Evolutionary conservation across 1,139 yeast genomes (phyloP), one percentile per base, ranked within the genome.

Genomic region (Meyerozyma elateridarum): DNA sequence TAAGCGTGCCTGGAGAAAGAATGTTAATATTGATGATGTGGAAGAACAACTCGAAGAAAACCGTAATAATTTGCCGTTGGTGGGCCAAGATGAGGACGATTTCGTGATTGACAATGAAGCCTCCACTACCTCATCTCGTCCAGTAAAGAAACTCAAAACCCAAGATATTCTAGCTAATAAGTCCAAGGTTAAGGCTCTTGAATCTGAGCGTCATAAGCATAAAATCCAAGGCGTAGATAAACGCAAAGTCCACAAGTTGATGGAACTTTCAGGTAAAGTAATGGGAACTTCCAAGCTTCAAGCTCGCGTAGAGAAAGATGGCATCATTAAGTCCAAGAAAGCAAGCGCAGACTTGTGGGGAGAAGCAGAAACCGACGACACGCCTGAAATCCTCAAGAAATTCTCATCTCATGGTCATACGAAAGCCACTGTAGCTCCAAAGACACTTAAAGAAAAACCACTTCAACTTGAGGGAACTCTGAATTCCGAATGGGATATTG

Each of bases 1-100:
- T 33, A 89, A 85, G 69, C 80, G 73, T 54, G 84, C 97, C 5
- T 91, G 98, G 98, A 80, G 96, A 58, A 91, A 91, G 60, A 85
- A 91, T 56, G 85, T 91, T 38, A 95, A 91, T 52, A 64, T 91
- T 17, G 78, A 76, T 15, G 96, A 87, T 39, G 64, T 91, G 32
- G 88, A 84, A 51, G 59, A 63, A 27, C 83, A 80, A 6, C 63
- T 91, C 30, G 93, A 82, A 43, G 77, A 73, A 29, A 68, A 72
- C 33, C 68, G 87, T 36, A 93, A 84, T 34, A 73, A 76, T 38
- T 75, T 83, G 47, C 70, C 83, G 35, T 68, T 73, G 22, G 71
- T 78, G 39, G 96, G 94, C 48, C 68, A 69, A 33, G 57, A 58
- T 20, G 74, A 70, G 7, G 69, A 80, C 22, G 70, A 60, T 29